phyloP scores from a whole-genome alignment of 176 grass and related monocot species.

The Phyllostachys edulis region DNA sequence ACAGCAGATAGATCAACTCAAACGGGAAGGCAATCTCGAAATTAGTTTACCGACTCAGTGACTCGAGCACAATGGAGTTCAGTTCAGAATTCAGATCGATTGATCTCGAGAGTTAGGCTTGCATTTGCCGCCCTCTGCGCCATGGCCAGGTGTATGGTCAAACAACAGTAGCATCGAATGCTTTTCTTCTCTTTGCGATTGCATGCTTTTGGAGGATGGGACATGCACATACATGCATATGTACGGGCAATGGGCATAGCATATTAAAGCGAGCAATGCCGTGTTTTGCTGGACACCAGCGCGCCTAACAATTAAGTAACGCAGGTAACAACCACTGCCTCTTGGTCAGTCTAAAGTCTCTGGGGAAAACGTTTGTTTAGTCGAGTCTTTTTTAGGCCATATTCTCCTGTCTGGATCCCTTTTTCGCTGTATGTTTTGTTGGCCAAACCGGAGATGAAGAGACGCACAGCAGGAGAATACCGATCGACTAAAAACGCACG shows the following conservation, averaged over 20 bases:
- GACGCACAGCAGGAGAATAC: no score
- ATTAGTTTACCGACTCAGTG: slow-evolving; percentile 18
- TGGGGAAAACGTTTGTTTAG: slow-evolving; percentile 23
- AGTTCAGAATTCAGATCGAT: slow-evolving; percentile 14
- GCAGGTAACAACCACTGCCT: neutral
- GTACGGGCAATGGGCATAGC: neutral
- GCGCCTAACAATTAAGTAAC: slow-evolving; percentile 45
- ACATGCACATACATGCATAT: slow-evolving; percentile 25
- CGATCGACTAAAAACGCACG: no score
- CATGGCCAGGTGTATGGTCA: slow-evolving; percentile 41
- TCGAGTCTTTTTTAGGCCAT: slow-evolving; percentile 35
- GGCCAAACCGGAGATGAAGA: no score
- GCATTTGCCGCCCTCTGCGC: slow-evolving; percentile 18
- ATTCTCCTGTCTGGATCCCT: slow-evolving; percentile 32
- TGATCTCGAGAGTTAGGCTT: slow-evolving; percentile 38
- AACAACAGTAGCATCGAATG: slow-evolving; percentile 31
- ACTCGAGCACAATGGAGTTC: slow-evolving; percentile 35
- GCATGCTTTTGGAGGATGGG: slow-evolving; percentile 36
- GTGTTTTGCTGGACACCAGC: slow-evolving; percentile 56
- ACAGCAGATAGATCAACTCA: slow-evolving; percentile 33
- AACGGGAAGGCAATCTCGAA: slow-evolving; percentile 29
- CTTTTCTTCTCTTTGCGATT: slow-evolving; percentile 12
- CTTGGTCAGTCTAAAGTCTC: neutral
- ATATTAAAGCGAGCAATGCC: slow-evolving; percentile 41
- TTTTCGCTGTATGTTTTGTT: slow-evolving; percentile 46